Conservation (phyloP, 805 yeast genomes). For the Limtongia smithiae region DNA sequence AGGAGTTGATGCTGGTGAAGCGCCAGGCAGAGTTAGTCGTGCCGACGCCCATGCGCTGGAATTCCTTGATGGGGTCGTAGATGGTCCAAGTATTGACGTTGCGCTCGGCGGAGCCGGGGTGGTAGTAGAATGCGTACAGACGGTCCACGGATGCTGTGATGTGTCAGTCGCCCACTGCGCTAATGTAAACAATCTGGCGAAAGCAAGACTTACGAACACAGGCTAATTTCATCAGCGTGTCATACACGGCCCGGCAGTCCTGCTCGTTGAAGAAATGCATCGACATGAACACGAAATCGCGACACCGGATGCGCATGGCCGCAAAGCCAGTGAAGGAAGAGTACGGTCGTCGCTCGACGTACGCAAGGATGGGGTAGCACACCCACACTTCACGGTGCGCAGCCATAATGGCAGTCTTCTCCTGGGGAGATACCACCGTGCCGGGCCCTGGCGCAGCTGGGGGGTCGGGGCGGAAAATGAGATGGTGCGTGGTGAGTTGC, state of each 20-base stretch:
- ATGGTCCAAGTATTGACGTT: constrained; percentile 68
- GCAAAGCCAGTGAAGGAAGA: constrained; percentile 38
- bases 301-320: constrained; percentile 67
- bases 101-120: constrained; percentile 67
- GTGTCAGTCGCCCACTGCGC: too few relatives aligned
- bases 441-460: constrained; percentile 21
- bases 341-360: constrained; percentile 46
- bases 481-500: constrained; percentile 71
- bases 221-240: constrained; percentile 64
- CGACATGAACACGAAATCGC: constrained; percentile 79
- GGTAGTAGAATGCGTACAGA: constrained; percentile 79
- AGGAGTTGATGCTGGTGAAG: constrained; percentile 56
- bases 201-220: constrained; percentile 41
- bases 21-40: constrained; percentile 55
- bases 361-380: constrained; percentile 71
- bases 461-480: constrained; percentile 49
- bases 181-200: too few relatives aligned
- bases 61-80: constrained; percentile 62
- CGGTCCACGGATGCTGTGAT: constrained; percentile 43
- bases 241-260: constrained; percentile 67
- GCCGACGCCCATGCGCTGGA: constrained; percentile 62
- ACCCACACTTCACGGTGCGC: constrained; percentile 71
- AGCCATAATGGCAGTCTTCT: background rate
- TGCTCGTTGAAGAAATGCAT: constrained; percentile 63
- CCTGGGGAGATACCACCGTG: too few relatives aligned